Evolutionary conservation across 768 basidiomycete genomes (phyloP), one percentile per base, ranked within the genome.

Genomic region (Russula sp.): DNA sequence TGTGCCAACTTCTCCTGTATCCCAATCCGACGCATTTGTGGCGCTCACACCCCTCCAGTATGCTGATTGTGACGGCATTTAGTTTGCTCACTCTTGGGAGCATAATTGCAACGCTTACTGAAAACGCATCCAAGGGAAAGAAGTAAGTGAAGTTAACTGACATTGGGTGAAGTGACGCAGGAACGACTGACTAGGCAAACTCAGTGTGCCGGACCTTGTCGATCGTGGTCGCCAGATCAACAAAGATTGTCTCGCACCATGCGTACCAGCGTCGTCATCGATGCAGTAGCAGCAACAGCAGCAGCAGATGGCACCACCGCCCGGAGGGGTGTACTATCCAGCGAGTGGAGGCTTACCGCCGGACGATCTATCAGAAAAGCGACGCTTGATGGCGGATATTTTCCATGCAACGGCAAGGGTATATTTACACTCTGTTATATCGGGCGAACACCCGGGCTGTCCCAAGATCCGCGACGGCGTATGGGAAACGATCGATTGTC

Each of bases 61-160:
- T 7, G 11, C 58, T 61, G 58, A 52, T 52, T 18, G 22, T 56
- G 59, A 40, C 58, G 36, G 4, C 64, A 24, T 38, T 26, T 61
- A 96, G 93, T 73, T 79, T 98, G 64, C 82, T 98, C 48, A 96
- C 95, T 5, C 84, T 98, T 11, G 94, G 95, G 30, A 87, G 87
- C 3, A 94, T 98, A 65, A 98, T 98, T 67, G 84, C 85, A 2
- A 98, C 94, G 18, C 80, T 98, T 1, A 90, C 91, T 1, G 95
- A 97, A 72, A 94, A 94, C 69, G 87, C 90, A 9, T 80, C 84
- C 0, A 89, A 86, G 75, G 81, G 82, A 64, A 93, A 90, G 76
- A 81, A 58, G 86, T 89, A 63, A n/a, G 79, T 68, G 10, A 22
- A 22, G 56, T 50, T 50, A 16, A 28, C 46, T 30, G 18, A 50